A percentile compares a stretch with the other conserved stretches of the same genome.
Evolutionary conservation across 2,329 filamentous ascomycete species (phyloP).

Genomic region (Cryphonectria japonica): DNA sequence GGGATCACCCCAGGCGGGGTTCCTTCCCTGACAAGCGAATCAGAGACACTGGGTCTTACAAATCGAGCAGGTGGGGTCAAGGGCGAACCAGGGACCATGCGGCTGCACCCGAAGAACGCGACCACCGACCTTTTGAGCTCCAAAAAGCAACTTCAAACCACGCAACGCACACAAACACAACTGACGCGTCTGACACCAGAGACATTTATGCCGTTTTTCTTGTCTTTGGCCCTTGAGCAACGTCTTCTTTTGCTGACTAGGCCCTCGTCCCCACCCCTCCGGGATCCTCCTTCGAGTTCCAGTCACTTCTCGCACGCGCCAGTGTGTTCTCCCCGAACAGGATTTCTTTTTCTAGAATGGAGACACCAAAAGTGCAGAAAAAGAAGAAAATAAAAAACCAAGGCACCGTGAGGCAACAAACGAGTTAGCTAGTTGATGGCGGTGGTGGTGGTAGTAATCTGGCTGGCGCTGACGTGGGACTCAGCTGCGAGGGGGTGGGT

Average conservation of each 20-base stretch:
- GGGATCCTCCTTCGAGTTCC: neutral
- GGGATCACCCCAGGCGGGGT: neutral
- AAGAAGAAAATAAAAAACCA: neutral
- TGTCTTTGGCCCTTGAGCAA: neutral
- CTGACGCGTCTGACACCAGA: neutral
- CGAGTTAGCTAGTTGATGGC: neutral
- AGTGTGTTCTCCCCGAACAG: neutral
- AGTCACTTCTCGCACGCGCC: neutral
- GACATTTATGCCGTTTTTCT: neutral
- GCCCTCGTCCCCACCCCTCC: no score
- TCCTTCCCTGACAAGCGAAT: conserved; percentile 1
- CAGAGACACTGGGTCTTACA: conserved; percentile 1
- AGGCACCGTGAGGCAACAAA: neutral
- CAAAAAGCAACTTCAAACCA: neutral
- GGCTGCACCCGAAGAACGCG: conserved; percentile 9
- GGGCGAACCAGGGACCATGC: conserved; percentile 1
- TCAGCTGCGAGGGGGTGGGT: neutral
- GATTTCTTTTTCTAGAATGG: neutral
- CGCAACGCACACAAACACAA: neutral
- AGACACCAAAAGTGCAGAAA: neutral
- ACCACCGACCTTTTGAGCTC: neutral
- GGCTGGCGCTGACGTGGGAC: conserved; percentile 1
- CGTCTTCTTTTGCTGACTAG: neutral
- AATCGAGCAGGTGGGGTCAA: conserved; percentile 15
- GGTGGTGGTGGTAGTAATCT: neutral